Evolutionary conservation across 306 rosid genomes (phyloP), one percentile per base, ranked within the genome.

Genomic region (Corylus heterophylla): DNA sequence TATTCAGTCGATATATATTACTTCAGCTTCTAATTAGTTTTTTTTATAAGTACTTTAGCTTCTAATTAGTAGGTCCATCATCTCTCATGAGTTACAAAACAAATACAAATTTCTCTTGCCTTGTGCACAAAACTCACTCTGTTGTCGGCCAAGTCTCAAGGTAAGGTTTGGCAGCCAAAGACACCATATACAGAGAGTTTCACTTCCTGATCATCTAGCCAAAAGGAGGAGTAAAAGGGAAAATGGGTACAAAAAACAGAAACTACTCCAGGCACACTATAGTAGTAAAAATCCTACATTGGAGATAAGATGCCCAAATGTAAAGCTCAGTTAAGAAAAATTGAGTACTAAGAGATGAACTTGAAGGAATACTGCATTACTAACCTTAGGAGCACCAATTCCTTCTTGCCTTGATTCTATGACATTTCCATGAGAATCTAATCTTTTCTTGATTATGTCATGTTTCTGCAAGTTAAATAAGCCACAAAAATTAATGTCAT

Each of bases 311-410:
- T 54, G 66, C 76, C 29, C 27, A 77, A 77, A n/a, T 52, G 29
- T 71, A 29, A 76, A 77, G 50, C 52, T n/a, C 69, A 20, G 27
- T 50, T 25, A 25, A 20, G 22, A 18, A 29, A 71, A 14, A 13
- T 16, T 5, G 37, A 17, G 67, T 10, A 17, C 63, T 0, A 51
- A 72, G 29, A 70, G 22, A 17, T 20, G 37, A 56, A 66, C 37
- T 20, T 76, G 76, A 18, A 54, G 52, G 58, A 42, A 73, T 10
- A 48, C 29, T 29, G 47, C 27, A 80, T 47, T 55, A 75, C 79
- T 54, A 83, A 93, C 99, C 94, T 91, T 91, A 76, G 97, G 97
- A 44, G 93, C 82, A 81, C 99, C 99, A 73, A 96, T 96, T 73
- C 92, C 98, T 8, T 93, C 99, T 47, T 87, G 98, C 85, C 91